Evolutionary conservation across 2,329 filamentous ascomycete genomes (phyloP), one percentile per base, ranked within the genome.

Genomic region (Colletotrichum tropicale): DNA sequence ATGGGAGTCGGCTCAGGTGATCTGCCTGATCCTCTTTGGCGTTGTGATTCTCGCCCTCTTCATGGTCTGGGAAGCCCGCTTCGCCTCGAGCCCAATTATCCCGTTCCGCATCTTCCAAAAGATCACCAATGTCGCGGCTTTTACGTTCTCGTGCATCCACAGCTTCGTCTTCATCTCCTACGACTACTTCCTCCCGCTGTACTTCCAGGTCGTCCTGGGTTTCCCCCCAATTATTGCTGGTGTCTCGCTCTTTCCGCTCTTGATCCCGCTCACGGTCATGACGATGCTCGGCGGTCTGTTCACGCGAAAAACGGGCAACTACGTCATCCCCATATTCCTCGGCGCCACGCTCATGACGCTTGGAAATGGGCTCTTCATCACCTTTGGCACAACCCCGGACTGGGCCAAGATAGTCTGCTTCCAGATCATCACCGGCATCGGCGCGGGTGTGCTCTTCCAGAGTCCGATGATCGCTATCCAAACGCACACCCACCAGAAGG

Each of bases 221-320:
- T 88, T 88, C 6, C 86, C 86, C 0, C 89, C 90, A 2, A 83
- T 91, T 28, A 85, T 83, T n/a, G 91, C 88, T 0, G 83, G 83
- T 4, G 78, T 90, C 2, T 82, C 90, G 1, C 85, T 91, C 2
- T 84, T 93, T 1, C 89, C 91, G 0, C 86, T 91, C 34, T 88
- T 87, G 15, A 74, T 83, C 10, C 76, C 78, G 12, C 64, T 80
- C n/a, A 79, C 76, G 2, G 21, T 61, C 4, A 76, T 65, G 36
- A 70, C 71, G 3, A 60, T 76, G 56, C 55, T 76, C 4, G 71
- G 66, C 4, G 75, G 71, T 1, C 79, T 92, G 18, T 85, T 88
- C 73, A 92, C 92, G 79, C 89, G 89, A 80, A 90, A 91, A 82
- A 94, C 92, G 0, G 94, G 94, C 36, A 89, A 87, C 56, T 94